Evolutionary conservation across 306 rosid genomes (phyloP).

Genomic region (Begonia masoniana): DNA sequence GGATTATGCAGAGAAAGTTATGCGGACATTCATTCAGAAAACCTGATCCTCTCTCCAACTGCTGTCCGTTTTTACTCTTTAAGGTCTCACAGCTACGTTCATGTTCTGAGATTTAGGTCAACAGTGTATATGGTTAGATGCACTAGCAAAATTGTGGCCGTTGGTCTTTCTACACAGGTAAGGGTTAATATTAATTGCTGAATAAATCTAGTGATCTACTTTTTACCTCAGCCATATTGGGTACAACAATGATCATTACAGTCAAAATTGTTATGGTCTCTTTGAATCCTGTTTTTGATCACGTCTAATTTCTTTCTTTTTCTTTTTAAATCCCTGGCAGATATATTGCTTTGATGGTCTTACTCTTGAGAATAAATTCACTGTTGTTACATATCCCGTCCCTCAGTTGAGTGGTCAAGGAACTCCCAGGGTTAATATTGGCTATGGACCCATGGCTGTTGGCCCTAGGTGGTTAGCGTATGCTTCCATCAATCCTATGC

Average conservation of each 20-base stretch:
- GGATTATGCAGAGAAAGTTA: slow-evolving; percentile 49
- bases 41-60: slow-evolving; percentile 52
- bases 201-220: too few species aligned
- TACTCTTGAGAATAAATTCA: slow-evolving; percentile 86
- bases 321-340: slow-evolving; percentile 30
- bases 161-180: slow-evolving; percentile 93
- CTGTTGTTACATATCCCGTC: slow-evolving; percentile 88
- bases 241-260: neutral
- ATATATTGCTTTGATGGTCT: slow-evolving; percentile 93
- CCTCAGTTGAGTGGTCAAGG: slow-evolving; percentile 94
- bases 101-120: slow-evolving; percentile 88
- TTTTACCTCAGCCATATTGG: neutral
- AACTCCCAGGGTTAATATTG: slow-evolving; percentile 67
- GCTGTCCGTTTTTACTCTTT: slow-evolving; percentile 89
- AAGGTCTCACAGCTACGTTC: slow-evolving; percentile 71
- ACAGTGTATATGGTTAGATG: slow-evolving; percentile 92
- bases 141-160: slow-evolving; percentile 84
- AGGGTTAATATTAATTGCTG: slow-evolving; percentile 18
- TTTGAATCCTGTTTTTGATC: too few species aligned
- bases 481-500: slow-evolving; percentile 68
- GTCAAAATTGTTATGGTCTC: too few species aligned
- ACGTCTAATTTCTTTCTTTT: slow-evolving; percentile 1
- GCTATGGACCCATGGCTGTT: slow-evolving; percentile 95
- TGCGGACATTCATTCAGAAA: slow-evolving; percentile 42
- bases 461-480: slow-evolving; percentile 97